These are phyloP conservation scores for Seminavis robusta DNA, from an alignment of 108 stramenopile genomes.

Conservation along the genomic window DNA sequence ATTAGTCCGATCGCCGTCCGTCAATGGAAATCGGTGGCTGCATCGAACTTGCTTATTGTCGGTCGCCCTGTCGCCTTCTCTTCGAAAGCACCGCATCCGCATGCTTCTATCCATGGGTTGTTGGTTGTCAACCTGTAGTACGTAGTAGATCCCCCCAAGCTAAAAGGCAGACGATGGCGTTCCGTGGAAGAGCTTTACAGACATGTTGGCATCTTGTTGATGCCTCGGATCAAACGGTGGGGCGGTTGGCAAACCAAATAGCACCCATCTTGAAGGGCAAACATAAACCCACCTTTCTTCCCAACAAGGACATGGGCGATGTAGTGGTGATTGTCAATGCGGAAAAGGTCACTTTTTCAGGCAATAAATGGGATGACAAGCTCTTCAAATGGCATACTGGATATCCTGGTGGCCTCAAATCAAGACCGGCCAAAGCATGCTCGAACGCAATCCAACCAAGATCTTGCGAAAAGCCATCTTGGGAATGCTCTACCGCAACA, in stretches of 20 bases:
- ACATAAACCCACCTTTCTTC: slow-evolving; percentile 94
- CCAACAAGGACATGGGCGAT: slow-evolving; percentile 93
- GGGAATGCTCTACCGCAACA: slow-evolving; percentile 81
- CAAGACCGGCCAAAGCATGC: slow-evolving; percentile 78
- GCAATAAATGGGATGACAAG: slow-evolving; percentile 91
- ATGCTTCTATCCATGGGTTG: no score
- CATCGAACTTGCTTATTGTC: no score
- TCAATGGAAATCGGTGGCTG: no score
- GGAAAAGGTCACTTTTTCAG: slow-evolving; percentile 62
- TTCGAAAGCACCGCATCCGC: no score
- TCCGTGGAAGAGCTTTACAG: slow-evolving; percentile 74
- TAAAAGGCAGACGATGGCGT: slow-evolving; percentile 81
- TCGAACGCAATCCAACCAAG: slow-evolving; percentile 77
- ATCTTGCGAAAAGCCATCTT: slow-evolving; percentile 79
- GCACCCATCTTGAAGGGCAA: slow-evolving; percentile 89
- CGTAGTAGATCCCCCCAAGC: background rate
- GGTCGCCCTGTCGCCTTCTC: no score
- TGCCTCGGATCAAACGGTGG: slow-evolving; percentile 86
- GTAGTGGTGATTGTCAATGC: slow-evolving; percentile 93
- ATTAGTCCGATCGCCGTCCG: no score
- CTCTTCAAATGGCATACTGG: slow-evolving; percentile 94
- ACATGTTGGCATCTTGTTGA: slow-evolving; percentile 90
- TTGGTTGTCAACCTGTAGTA: no score
- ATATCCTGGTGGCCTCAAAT: slow-evolving; percentile 92
- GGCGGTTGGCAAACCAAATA: slow-evolving; percentile 88